These are phyloP conservation scores for Cryptococcus jaspeensis DNA, from an alignment of 1,284 basidiomycete genomes.

Conservation along the genomic window DNA sequence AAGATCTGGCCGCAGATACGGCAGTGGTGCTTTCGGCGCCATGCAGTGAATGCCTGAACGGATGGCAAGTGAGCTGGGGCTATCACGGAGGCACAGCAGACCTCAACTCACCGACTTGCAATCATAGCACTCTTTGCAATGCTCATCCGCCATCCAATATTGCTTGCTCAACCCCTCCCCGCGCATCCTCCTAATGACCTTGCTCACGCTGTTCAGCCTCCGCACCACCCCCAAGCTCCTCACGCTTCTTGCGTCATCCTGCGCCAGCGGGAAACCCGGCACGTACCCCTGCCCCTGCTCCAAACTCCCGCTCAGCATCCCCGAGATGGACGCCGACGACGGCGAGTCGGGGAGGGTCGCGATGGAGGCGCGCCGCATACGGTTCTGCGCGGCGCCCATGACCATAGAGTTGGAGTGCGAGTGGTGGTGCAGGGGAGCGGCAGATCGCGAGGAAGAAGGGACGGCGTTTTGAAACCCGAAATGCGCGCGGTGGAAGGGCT, in stretches of 20 bases:
- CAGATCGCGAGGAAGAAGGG: conserved; percentile 11
- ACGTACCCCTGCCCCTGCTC: conserved; percentile 46
- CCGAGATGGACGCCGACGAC: conserved; percentile 42
- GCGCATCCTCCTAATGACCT: conserved; percentile 79
- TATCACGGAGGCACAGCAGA: neutral
- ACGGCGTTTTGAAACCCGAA: conserved; percentile 17
- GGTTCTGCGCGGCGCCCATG: conserved; percentile 5
- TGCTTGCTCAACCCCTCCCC: conserved; percentile 68
- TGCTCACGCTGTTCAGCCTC: conserved; percentile 75
- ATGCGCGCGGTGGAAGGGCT: conserved; percentile 19
- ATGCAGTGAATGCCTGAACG: conserved; percentile 85
- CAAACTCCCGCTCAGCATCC: conserved; percentile 42
- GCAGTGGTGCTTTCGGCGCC: conserved; percentile 92
- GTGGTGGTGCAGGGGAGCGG: conserved; percentile 20
- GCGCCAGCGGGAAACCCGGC: conserved; percentile 46
- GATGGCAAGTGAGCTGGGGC: neutral
- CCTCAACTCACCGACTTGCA: conserved; percentile 58
- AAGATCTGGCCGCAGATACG: conserved; percentile 89
- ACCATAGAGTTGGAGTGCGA: conserved; percentile 20
- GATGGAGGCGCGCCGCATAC: conserved; percentile 39
- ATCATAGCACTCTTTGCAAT: conserved; percentile 92
- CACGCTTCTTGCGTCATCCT: conserved; percentile 48
- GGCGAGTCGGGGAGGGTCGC: conserved; percentile 48
- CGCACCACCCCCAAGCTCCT: conserved; percentile 55
- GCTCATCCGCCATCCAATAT: conserved; percentile 98